Percentiles rank a stretch among this genome's conserved stretches.
Conservation (phyloP, 805 yeast species). For the Pachysolen tannophilus region DNA sequence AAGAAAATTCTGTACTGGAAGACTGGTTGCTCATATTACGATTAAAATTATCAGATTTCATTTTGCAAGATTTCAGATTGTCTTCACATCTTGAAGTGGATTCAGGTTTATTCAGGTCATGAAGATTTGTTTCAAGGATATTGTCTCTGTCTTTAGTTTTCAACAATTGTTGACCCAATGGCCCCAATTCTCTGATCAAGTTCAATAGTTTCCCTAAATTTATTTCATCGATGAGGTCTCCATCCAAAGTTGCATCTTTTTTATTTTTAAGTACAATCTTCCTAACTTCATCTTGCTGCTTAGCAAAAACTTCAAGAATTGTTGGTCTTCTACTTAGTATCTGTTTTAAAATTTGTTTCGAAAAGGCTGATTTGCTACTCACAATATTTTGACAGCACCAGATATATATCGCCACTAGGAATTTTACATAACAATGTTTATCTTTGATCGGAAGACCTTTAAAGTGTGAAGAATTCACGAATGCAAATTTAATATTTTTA, state of each 20-base stretch:
- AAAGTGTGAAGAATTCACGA: conserved; percentile 2
- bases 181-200: conserved; percentile 4
- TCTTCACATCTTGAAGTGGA: not conserved
- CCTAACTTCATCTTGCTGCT: not conserved
- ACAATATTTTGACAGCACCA: conserved; percentile 2
- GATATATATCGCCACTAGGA: not conserved
- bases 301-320: conserved; percentile 1
- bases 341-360: conserved; percentile 3
- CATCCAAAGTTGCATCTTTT: conserved; percentile 4
- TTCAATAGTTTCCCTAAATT: conserved; percentile 1
- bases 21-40: conserved; percentile 1
- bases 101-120: not conserved
- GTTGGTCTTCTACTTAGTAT: conserved; percentile 1
- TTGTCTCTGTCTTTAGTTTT: no score
- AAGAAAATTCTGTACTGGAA: not conserved
- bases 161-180: conserved; percentile 1
- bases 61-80: not conserved
- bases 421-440: conserved; percentile 4
- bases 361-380: not conserved
- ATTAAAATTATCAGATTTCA: not conserved
- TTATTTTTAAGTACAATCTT: not conserved
- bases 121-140: not conserved
- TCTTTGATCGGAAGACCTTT: not conserved
- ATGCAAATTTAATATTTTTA: conserved; percentile 1
- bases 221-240: not conserved